These are phyloP conservation scores for Xylaria sp. DNA, from an alignment of 2,329 filamentous ascomycete species.

Conservation along the genomic window DNA sequence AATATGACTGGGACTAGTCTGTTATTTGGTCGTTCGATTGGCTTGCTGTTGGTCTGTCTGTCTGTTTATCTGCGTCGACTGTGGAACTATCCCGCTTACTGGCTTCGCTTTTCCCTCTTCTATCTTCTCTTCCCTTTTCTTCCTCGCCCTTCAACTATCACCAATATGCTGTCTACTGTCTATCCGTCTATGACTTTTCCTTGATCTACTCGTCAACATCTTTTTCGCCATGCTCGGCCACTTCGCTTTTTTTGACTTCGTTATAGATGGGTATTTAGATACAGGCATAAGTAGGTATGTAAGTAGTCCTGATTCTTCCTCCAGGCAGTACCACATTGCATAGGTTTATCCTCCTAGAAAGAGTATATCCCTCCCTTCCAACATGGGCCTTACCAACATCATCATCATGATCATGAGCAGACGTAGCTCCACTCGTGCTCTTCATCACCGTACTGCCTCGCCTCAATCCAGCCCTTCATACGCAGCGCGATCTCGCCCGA, in stretches of 20 bases:
- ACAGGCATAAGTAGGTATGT: no score
- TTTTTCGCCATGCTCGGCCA: neutral
- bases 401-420: conserved; percentile 43
- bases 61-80: neutral
- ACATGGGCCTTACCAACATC: neutral
- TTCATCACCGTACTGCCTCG: conserved; percentile 93
- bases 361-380: neutral
- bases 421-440: conserved; percentile 88
- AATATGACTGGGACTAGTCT: neutral
- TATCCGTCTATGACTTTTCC: neutral
- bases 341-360: neutral
- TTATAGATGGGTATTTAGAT: neutral
- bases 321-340: neutral
- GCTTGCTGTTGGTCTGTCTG: neutral
- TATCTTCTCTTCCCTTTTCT: no score
- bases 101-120: neutral
- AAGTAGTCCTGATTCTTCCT: neutral
- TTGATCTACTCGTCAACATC: neutral
- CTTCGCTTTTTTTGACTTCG: neutral
- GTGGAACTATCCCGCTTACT: neutral
- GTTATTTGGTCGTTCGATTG: neutral
- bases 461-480: conserved; percentile 98
- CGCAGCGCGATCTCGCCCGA: conserved; percentile 84
- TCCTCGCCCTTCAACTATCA: neutral
- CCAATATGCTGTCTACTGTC: neutral